Percentiles rank a stretch among this genome's conserved stretches.
These are phyloP conservation scores for Sugiyamaella chiloensis DNA, from an alignment of 805 yeast genomes.

Conservation along the genomic window DNA sequence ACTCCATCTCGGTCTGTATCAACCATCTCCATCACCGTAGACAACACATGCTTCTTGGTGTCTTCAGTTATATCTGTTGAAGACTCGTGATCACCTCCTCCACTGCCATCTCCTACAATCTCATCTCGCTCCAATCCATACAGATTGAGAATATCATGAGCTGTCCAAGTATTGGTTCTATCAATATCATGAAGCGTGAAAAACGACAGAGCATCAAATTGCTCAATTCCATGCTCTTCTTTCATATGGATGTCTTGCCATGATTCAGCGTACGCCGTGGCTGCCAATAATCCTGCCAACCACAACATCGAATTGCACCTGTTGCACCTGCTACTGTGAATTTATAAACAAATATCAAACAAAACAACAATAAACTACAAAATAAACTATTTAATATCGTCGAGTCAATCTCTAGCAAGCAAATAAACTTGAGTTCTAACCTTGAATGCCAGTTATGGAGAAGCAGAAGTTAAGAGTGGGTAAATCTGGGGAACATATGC, in stretches of 20 bases:
- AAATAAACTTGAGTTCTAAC: too few relatives aligned
- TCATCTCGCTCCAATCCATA: slow-evolving; percentile 75
- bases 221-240: slow-evolving; percentile 77
- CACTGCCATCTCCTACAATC: slow-evolving; percentile 84
- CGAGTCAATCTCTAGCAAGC: too few relatives aligned
- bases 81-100: slow-evolving; percentile 76
- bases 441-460: too few relatives aligned
- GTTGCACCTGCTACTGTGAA: too few relatives aligned
- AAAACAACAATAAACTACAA: too few relatives aligned
- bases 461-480: too few relatives aligned
- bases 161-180: slow-evolving; percentile 51
- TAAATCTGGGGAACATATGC: too few relatives aligned
- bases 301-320: too few relatives aligned
- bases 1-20: slow-evolving; percentile 66
- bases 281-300: too few relatives aligned
- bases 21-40: slow-evolving; percentile 53
- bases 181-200: slow-evolving; percentile 73
- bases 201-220: slow-evolving; percentile 69
- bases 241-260: slow-evolving; percentile 68
- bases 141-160: slow-evolving; percentile 69
- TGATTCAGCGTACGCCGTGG: slow-evolving; percentile 15
- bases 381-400: too few relatives aligned
- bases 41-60: slow-evolving; percentile 51
- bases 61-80: slow-evolving; percentile 54
- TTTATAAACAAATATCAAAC: too few relatives aligned